Evolutionary conservation across 352 stramenopile genomes (phyloP).

Genomic region (Globisporangium cylindrosporum): DNA sequence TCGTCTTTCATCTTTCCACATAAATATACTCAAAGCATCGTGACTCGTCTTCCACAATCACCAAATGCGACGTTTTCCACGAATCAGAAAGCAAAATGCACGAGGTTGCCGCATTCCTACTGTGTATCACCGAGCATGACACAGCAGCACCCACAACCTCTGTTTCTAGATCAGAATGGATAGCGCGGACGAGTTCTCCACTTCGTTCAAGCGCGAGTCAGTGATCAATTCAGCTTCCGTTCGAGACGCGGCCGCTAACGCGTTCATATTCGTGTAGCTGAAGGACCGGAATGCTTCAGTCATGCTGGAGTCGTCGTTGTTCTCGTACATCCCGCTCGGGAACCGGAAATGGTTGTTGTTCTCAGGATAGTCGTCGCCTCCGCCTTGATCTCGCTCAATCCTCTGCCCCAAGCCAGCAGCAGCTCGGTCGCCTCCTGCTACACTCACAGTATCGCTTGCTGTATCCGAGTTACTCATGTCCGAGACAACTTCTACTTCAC

Average conservation of each 20-base stretch:
- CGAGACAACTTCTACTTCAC: not conserved
- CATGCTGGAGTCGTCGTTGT: slow-evolving; percentile 30
- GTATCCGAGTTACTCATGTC: slow-evolving; percentile 11
- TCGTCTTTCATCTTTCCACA: not conserved
- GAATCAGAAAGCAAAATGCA: not conserved
- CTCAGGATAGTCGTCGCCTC: slow-evolving; percentile 13
- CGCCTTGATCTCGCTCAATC: not conserved
- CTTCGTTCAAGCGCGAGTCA: slow-evolving; percentile 37
- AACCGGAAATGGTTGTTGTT: slow-evolving; percentile 51
- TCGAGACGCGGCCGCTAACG: slow-evolving; percentile 67
- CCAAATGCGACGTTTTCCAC: not conserved
- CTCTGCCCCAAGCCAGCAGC: slow-evolving; percentile 6
- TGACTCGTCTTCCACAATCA: not conserved
- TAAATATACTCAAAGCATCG: not conserved
- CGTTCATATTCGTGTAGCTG: slow-evolving; percentile 88
- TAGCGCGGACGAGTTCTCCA: slow-evolving; percentile 38
- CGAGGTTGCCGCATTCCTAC: not conserved
- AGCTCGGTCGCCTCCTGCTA: not conserved
- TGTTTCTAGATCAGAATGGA: slow-evolving; percentile 70
- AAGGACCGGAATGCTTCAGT: slow-evolving; percentile 72
- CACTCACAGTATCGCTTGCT: slow-evolving; percentile 14
- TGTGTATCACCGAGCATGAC: not conserved
- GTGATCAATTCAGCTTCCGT: slow-evolving; percentile 68
- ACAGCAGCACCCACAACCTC: not conserved
- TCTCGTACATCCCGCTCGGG: slow-evolving; percentile 68